phyloP scores from a whole-genome alignment of 1,284 basidiomycete genomes.

The Ustilago xerochloae region DNA sequence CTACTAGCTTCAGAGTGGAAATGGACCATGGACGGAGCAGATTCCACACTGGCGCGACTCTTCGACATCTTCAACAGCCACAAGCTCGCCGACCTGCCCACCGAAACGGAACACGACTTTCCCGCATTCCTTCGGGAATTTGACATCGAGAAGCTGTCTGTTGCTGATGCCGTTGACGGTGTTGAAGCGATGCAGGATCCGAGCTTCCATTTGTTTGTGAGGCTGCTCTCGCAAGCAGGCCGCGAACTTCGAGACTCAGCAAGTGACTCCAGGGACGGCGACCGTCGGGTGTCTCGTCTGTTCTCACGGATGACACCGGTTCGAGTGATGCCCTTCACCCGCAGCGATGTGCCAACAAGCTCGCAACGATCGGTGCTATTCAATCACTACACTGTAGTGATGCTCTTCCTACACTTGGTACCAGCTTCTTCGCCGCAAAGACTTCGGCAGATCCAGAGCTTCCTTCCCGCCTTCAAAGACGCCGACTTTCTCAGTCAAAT shows the following conservation, averaged over 20 bases:
- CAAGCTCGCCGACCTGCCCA: conserved; percentile 80
- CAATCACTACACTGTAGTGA: conserved; percentile 84
- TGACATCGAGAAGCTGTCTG: conserved; percentile 29
- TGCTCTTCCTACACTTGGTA: conserved; percentile 81
- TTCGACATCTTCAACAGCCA: conserved; percentile 83
- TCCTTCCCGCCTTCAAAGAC: conserved; percentile 75
- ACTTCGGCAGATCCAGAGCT: conserved; percentile 75
- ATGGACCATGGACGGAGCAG: conserved; percentile 75
- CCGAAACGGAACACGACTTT: conserved; percentile 78
- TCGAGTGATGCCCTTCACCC: conserved; percentile 72
- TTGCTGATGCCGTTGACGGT: conserved; percentile 36
- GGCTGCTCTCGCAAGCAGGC: conserved; percentile 77
- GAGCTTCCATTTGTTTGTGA: conserved; percentile 83
- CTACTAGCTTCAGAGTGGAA: conserved; percentile 78
- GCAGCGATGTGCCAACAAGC: conserved; percentile 68
- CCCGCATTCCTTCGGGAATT: conserved; percentile 79
- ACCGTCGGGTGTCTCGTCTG: conserved; percentile 76
- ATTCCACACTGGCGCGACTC: conserved; percentile 76
- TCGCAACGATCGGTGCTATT: conserved; percentile 83
- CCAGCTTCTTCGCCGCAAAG: conserved; percentile 74
- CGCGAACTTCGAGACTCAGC: conserved; percentile 49
- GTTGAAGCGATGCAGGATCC: conserved; percentile 74
- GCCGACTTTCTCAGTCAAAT: conserved; percentile 79
- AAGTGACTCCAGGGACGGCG: conserved; percentile 26
- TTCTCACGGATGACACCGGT: conserved; percentile 83